Percentiles rank a stretch among this genome's conserved stretches.
phyloP scores from a whole-genome alignment of 768 basidiomycete genomes.

The Suillus spraguei region DNA sequence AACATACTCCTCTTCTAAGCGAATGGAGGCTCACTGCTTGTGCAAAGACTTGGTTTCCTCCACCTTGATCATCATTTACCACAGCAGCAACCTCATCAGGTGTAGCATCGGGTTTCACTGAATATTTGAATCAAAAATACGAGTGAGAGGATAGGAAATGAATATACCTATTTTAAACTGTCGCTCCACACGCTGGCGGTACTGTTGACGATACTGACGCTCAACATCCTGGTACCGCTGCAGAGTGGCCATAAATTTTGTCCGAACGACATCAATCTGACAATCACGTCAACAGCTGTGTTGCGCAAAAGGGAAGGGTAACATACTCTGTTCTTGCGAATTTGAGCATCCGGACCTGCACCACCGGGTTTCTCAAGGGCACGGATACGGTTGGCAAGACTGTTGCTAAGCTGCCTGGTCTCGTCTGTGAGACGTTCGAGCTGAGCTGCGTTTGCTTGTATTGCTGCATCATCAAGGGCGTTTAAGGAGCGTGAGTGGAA shows the following conservation, averaged over 20 bases:
- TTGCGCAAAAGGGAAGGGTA: background rate
- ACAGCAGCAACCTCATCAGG: slow-evolving; percentile 74
- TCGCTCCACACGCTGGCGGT: slow-evolving; percentile 68
- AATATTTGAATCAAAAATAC: background rate
- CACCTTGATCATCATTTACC: slow-evolving; percentile 63
- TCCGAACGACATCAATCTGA: slow-evolving; percentile 62
- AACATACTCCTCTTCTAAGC: background rate
- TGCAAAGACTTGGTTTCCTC: slow-evolving; percentile 71
- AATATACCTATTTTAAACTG: slow-evolving; percentile 75
- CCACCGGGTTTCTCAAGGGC: slow-evolving; percentile 48
- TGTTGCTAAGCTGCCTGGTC: slow-evolving; percentile 58
- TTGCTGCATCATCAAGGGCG: slow-evolving; percentile 48
- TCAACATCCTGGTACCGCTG: slow-evolving; percentile 81
- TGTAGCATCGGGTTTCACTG: slow-evolving; percentile 88
- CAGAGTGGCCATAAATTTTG: slow-evolving; percentile 74
- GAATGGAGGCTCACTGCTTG: slow-evolving; percentile 52
- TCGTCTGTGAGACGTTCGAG: slow-evolving; percentile 62
- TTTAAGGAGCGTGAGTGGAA: slow-evolving; percentile 53
- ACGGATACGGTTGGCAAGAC: slow-evolving; percentile 62
- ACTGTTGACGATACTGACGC: slow-evolving; percentile 64
- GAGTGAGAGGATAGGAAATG: background rate
- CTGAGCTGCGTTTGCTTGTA: slow-evolving; percentile 42
- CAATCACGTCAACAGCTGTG: background rate
- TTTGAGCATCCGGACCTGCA: slow-evolving; percentile 45
- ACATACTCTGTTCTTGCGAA: slow-evolving; percentile 40